Evolutionary conservation across 805 yeast species (phyloP).

Genomic region (Blastobotrys robertii): DNA sequence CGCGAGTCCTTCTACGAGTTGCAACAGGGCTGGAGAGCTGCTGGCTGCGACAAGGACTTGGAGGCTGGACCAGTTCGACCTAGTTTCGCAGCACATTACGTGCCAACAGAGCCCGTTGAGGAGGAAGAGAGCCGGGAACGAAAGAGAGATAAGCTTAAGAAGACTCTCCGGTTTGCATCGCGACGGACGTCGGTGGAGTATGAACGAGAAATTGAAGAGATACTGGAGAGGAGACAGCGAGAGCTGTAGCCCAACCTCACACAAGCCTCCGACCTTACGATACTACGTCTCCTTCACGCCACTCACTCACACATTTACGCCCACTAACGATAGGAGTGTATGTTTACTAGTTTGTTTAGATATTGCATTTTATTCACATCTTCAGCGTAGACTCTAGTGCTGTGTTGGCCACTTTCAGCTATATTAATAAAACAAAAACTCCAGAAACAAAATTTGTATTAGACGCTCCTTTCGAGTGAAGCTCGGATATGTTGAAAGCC

Average conservation of each 20-base stretch:
- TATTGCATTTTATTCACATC: not conserved
- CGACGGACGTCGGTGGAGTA: slow-evolving; percentile 22
- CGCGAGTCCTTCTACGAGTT: slow-evolving; percentile 61
- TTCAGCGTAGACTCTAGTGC: not conserved
- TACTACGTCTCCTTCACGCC: no score
- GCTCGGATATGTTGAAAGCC: no score
- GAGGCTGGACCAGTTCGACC: not conserved
- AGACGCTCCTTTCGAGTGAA: no score
- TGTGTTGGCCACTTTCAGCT: not conserved
- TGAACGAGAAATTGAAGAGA: slow-evolving; percentile 29
- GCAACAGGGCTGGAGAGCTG: slow-evolving; percentile 4
- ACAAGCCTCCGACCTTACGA: no score
- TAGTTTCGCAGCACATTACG: not conserved
- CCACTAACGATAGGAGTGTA: no score
- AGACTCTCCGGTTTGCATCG: slow-evolving; percentile 21
- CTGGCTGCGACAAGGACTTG: slow-evolving; percentile 60
- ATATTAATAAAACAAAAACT: no score
- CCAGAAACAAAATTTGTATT: no score
- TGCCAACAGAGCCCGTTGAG: not conserved
- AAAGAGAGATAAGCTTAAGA: slow-evolving; percentile 13
- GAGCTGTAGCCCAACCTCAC: slow-evolving; percentile 22
- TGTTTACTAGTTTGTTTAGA: not conserved
- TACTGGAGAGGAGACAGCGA: slow-evolving; percentile 23
- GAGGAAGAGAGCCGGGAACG: not conserved
- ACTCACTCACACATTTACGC: no score